Evolutionary conservation across 2,329 filamentous ascomycete species (phyloP).

Genomic region (Alternaria atra): DNA sequence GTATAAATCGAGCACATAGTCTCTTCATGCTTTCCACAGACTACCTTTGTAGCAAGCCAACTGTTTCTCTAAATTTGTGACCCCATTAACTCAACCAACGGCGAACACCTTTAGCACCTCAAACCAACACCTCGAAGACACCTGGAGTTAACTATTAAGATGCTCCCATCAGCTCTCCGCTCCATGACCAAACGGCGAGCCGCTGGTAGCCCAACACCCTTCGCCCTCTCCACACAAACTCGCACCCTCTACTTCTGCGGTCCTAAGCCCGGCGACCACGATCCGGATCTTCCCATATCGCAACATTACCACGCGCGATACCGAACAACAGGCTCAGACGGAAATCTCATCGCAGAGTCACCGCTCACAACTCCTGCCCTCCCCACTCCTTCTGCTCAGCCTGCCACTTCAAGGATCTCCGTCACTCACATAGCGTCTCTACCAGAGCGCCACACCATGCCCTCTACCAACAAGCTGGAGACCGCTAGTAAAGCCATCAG

Average conservation of each 20-base stretch:
- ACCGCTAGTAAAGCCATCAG: neutral
- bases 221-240: conserved; percentile 2
- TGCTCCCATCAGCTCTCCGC: neutral
- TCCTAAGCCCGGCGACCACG: conserved; percentile 1
- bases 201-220: neutral
- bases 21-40: neutral
- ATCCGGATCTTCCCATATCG: neutral
- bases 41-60: neutral
- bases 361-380: neutral
- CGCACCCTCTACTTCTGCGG: conserved; percentile 9
- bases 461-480: neutral
- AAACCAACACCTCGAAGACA: neutral
- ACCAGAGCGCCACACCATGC: neutral
- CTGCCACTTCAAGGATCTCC: neutral
- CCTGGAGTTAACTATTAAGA: neutral
- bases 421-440: neutral
- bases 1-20: neutral
- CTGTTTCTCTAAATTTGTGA: neutral
- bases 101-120: neutral
- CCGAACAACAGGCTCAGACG: neutral
- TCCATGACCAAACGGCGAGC: neutral
- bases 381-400: neutral
- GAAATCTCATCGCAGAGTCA: neutral
- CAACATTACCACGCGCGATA: conserved; percentile 1
- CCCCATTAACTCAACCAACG: neutral